Conservation (phyloP, 1,284 basidiomycete species). For the Austropuccinia psidii region DNA sequence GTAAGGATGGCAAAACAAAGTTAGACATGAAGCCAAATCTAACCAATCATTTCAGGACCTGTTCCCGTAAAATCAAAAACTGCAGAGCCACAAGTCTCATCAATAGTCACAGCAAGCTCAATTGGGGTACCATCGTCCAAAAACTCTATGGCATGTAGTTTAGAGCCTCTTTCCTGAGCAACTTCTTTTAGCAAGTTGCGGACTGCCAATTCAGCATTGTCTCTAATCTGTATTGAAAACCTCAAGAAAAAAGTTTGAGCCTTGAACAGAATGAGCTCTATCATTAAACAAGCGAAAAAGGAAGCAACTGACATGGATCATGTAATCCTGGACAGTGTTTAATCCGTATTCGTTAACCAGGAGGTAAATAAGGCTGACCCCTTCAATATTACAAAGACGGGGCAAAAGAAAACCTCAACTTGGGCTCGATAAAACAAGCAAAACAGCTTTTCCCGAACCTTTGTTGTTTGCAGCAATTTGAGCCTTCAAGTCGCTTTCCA, state of each 20-base stretch:
- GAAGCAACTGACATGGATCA: conserved; percentile 56
- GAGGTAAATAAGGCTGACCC: conserved; percentile 47
- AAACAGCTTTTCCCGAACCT: conserved; percentile 50
- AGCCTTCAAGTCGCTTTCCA: conserved; percentile 86
- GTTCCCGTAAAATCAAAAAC: conserved; percentile 76
- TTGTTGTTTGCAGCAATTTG: conserved; percentile 96
- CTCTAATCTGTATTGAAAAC: conserved; percentile 56
- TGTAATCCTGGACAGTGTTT: conserved; percentile 80
- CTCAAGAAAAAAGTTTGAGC: conserved; percentile 34
- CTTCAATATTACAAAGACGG: conserved; percentile 5
- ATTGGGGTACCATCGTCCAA: conserved; percentile 86
- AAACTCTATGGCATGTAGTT: conserved; percentile 66
- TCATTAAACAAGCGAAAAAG: background rate
- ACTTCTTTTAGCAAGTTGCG: conserved; percentile 72
- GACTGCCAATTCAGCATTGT: conserved; percentile 82
- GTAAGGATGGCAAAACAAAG: background rate
- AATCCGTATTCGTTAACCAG: conserved; percentile 82
- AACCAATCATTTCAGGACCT: conserved; percentile 43
- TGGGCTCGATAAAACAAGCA: background rate
- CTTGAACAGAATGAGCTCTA: background rate
- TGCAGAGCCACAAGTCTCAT: conserved; percentile 68
- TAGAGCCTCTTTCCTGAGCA: conserved; percentile 58
- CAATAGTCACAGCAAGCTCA: conserved; percentile 67
- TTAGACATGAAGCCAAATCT: background rate
- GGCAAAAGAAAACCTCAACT: background rate